Evolutionary conservation across 805 yeast species (phyloP), one percentile per base, ranked within the genome.

Genomic region (Candida montana): DNA sequence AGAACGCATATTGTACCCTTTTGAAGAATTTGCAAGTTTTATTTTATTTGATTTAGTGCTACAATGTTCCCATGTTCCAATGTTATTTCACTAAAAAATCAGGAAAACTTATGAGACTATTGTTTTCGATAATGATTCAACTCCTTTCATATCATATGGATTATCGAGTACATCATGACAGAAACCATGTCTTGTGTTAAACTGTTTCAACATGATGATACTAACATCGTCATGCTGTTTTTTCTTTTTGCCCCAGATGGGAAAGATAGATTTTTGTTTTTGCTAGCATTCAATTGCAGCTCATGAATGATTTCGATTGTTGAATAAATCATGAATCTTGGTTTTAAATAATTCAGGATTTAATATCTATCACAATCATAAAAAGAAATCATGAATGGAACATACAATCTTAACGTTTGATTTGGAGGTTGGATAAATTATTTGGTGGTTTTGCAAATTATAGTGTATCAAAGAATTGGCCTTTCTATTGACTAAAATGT

Each of bases 11-110:
- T n/a, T n/a, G n/a, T n/a, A n/a, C n/a, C n/a, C n/a, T n/a, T n/a
- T n/a, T n/a, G n/a, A n/a, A 21, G 9, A 21, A 21, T 21, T 21
- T 21, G 9, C 24, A 21, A 21, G 6, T 21, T 21, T 21, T 7
- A 21, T 7, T 21, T 9, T 21, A 13, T 26, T 11, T 8, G n/a
- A 11, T 26, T 26, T 6, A 26, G 5, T 11, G 6, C 7, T 7
- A 26, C n/a, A 11, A 8, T 26, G 5, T 15, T 31, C 19, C 32
- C 26, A 24, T 31, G 27, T n/a, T 20, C 18, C 21, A 4, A n/a
- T 28, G 16, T 29, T 33, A 32, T 35, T 36, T 41, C 34, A 28
- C 33, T 11, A 37, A 40, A 40, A 40, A 40, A 40, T 23, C 36
- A 30, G 34, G 34, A 40, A 27, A 40, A 40, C 39, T 26, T n/a